A percentile compares a stretch with the other conserved stretches of the same genome.
Evolutionary conservation across 73 alveolate genomes (phyloP).

Genomic region (Symbiodinium natans): DNA sequence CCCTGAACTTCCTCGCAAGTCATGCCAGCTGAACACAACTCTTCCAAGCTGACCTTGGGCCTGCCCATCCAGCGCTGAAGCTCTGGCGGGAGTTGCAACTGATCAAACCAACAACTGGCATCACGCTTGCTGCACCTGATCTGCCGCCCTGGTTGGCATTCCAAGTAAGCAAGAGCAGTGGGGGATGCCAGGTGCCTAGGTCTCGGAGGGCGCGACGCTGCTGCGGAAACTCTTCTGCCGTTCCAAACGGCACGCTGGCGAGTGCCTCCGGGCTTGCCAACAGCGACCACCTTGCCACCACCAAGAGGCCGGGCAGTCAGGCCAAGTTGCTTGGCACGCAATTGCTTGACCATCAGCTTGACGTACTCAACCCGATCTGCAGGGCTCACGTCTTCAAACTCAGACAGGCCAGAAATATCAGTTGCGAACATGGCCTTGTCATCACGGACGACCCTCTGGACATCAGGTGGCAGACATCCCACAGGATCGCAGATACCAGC

Average conservation of each 20-base stretch:
- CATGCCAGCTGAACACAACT: not conserved
- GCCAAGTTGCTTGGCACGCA: conserved; percentile 21
- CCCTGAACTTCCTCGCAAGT: not conserved
- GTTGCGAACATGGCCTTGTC: not conserved
- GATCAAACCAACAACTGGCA: conserved; percentile 40
- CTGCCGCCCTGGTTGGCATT: not conserved
- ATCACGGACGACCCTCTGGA: not conserved
- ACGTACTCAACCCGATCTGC: not conserved
- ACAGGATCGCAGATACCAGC: conserved; percentile 11
- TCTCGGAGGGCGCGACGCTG: not conserved
- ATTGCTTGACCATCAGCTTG: conserved; percentile 10
- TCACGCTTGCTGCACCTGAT: conserved; percentile 46
- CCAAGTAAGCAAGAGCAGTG: not conserved
- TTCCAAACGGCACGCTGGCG: conserved; percentile 34
- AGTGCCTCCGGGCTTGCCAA: conserved; percentile 16
- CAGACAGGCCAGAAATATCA: not conserved
- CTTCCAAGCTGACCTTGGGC: not conserved
- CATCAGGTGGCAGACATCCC: not conserved
- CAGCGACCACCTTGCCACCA: conserved; percentile 14
- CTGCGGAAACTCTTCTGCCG: not conserved
- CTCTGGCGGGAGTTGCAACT: not conserved
- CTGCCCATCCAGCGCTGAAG: conserved; percentile 40
- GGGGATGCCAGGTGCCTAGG: conserved; percentile 30
- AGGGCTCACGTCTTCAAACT: not conserved
- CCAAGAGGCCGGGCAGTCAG: not conserved